phyloP scores from a whole-genome alignment of 2,329 filamentous ascomycete species.

The Decorospora gaudefroyi region DNA sequence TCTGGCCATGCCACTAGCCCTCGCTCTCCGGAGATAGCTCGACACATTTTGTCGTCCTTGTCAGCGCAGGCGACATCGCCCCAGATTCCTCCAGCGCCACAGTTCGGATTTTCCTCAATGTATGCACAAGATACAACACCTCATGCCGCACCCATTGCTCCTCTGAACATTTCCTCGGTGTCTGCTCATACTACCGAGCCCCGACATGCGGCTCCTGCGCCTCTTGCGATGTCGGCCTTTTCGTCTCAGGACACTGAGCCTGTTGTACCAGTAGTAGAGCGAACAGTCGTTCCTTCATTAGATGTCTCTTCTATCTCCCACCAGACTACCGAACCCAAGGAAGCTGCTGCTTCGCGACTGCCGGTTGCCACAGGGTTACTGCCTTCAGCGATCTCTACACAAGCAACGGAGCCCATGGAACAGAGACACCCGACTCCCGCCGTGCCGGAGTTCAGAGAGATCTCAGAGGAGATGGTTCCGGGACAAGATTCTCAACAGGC shows the following conservation, averaged over 20 bases:
- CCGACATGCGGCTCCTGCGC: constrained; percentile 16
- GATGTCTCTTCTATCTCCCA: constrained; percentile 35
- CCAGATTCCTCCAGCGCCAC: constrained; percentile 15
- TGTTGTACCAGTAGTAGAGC: constrained; percentile 35
- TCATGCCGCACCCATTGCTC: constrained; percentile 14
- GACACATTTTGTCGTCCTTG: constrained; percentile 25
- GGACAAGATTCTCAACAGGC: neutral
- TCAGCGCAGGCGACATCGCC: constrained; percentile 34
- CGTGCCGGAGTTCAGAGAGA: constrained; percentile 2
- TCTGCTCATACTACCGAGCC: constrained; percentile 35
- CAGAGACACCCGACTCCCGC: constrained; percentile 1
- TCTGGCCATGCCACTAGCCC: constrained; percentile 35
- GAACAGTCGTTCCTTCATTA: constrained; percentile 33
- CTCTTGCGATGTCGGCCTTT: constrained; percentile 27
- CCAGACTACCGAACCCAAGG: constrained; percentile 35
- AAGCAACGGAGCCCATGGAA: constrained; percentile 32
- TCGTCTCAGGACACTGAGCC: constrained; percentile 34
- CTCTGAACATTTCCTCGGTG: constrained; percentile 30
- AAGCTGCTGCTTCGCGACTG: constrained; percentile 24
- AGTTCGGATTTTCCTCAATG: constrained; percentile 26
- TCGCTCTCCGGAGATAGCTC: constrained; percentile 17
- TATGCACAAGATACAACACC: constrained; percentile 32
- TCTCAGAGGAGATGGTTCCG: constrained; percentile 1
- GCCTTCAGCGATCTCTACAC: constrained; percentile 37
- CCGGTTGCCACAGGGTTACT: constrained; percentile 26